These are phyloP conservation scores for Candida easanensis DNA, from an alignment of 805 yeast genomes.

Conservation along the genomic window DNA sequence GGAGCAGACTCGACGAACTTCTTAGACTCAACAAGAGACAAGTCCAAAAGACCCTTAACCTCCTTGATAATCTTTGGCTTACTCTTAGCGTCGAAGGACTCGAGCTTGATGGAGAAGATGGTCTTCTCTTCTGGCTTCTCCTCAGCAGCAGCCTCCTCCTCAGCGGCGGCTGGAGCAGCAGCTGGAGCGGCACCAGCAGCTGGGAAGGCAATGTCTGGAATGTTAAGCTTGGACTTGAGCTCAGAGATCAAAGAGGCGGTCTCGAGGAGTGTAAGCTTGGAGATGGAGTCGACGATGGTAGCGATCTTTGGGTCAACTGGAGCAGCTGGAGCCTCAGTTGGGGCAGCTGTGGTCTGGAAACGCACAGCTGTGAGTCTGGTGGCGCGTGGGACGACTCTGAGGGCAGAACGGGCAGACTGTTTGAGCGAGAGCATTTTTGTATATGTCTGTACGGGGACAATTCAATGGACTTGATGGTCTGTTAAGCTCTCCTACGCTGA, in stretches of 20 bases:
- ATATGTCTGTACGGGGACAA: neutral
- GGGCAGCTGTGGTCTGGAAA: conserved; percentile 40
- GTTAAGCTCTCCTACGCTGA: neutral
- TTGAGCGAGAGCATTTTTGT: conserved; percentile 18
- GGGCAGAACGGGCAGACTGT: conserved; percentile 19
- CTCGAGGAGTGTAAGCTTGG: conserved; percentile 87
- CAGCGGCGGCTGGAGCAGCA: conserved; percentile 63
- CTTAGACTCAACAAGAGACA: conserved; percentile 94
- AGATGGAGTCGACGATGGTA: conserved; percentile 84
- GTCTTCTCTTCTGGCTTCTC: conserved; percentile 89
- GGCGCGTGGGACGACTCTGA: conserved; percentile 21
- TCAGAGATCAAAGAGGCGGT: conserved; percentile 85
- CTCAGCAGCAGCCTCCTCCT: conserved; percentile 69
- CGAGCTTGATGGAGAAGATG: conserved; percentile 87
- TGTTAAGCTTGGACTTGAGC: conserved; percentile 77
- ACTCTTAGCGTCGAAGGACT: conserved; percentile 88
- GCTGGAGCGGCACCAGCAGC: conserved; percentile 60
- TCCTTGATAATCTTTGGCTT: conserved; percentile 98
- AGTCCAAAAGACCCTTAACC: conserved; percentile 85
- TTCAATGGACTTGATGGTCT: neutral
- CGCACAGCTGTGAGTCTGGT: conserved; percentile 25
- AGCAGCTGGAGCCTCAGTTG: conserved; percentile 34
- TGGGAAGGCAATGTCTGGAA: conserved; percentile 90
- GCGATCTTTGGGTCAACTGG: conserved; percentile 86
- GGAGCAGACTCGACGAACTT: conserved; percentile 98